Percentiles rank a stretch among this genome's conserved stretches.
phyloP scores from a whole-genome alignment of 2,329 filamentous ascomycete genomes.

The Pseudogymnoascus verrucosus region DNA sequence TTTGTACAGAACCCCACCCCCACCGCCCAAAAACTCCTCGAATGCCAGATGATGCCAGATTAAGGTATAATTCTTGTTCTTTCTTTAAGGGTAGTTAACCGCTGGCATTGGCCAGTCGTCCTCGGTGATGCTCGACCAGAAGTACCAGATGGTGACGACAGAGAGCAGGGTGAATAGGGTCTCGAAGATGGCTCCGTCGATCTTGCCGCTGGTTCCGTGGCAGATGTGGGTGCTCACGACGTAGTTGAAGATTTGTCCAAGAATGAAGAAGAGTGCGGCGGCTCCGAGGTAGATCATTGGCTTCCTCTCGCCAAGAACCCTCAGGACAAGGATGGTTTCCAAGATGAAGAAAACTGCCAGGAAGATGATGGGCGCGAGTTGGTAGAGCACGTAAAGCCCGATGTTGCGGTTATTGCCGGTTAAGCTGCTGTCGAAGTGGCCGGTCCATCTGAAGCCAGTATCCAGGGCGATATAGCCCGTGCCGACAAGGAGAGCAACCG shows the following conservation, averaged over 20 bases:
- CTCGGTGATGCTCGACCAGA: conserved; percentile 99
- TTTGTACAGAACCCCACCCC: conserved; percentile 1
- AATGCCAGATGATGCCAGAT: conserved; percentile 20
- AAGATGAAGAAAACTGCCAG: conserved; percentile 81
- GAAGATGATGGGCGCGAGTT: conserved; percentile 81
- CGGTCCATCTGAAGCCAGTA: conserved; percentile 80
- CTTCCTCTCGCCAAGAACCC: conserved; percentile 76
- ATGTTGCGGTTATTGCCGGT: conserved; percentile 63
- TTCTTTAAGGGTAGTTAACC: conserved; percentile 2
- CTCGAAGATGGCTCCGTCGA: conserved; percentile 89
- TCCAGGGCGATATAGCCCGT: conserved; percentile 95
- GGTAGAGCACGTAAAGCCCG: conserved; percentile 88
- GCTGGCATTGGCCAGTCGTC: conserved; percentile 79
- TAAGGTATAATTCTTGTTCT: conserved; percentile 33
- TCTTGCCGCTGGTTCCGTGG: conserved; percentile 70
- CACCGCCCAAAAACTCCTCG: conserved; percentile 1
- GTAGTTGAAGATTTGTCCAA: conserved; percentile 95
- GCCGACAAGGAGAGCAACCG: conserved; percentile 68
- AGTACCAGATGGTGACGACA: conserved; percentile 79
- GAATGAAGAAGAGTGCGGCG: conserved; percentile 74
- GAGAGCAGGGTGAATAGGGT: conserved; percentile 84
- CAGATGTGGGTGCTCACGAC: conserved; percentile 88
- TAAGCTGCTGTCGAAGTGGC: conserved; percentile 58
- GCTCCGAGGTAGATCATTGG: conserved; percentile 83
- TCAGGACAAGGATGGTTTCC: conserved; percentile 74